Conservation (phyloP, 2,329 filamentous ascomycete species). For the Claviceps digitariae region DNA sequence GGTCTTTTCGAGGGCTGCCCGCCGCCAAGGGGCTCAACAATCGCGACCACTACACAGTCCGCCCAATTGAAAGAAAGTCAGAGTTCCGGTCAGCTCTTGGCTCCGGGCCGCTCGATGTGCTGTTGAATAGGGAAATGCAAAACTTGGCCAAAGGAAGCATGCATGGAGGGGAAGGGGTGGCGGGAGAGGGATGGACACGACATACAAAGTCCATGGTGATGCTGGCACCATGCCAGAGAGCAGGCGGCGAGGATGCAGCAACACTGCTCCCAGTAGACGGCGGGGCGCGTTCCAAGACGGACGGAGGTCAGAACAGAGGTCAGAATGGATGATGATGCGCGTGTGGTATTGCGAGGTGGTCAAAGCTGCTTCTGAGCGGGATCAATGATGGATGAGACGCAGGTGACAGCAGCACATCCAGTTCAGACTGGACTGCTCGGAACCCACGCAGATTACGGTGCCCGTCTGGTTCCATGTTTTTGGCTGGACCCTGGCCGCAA, state of each 20-base stretch:
- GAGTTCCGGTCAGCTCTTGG: slow-evolving; percentile 1
- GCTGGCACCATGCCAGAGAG: slow-evolving; percentile 28
- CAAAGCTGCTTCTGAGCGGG: not conserved
- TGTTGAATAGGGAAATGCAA: not conserved
- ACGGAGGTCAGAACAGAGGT: not conserved
- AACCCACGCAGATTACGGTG: no score
- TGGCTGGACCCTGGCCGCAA: no score
- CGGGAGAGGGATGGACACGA: not conserved
- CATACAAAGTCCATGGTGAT: slow-evolving; percentile 45
- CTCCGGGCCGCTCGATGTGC: not conserved
- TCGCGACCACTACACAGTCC: slow-evolving; percentile 45
- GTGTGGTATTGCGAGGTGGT: not conserved
- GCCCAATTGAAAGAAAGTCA: not conserved
- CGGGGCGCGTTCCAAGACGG: not conserved
- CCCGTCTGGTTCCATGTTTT: no score
- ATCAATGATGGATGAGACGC: not conserved
- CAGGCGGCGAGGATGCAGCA: slow-evolving; percentile 1
- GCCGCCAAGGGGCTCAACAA: slow-evolving; percentile 50
- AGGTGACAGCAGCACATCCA: no score
- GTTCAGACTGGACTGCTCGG: no score
- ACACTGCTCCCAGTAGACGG: not conserved
- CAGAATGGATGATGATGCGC: not conserved
- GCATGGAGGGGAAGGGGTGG: not conserved
- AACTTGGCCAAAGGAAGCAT: not conserved
- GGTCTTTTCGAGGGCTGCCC: slow-evolving; percentile 41